Evolutionary conservation across 768 basidiomycete genomes (phyloP).

Genomic region (Auricularia sp.): DNA sequence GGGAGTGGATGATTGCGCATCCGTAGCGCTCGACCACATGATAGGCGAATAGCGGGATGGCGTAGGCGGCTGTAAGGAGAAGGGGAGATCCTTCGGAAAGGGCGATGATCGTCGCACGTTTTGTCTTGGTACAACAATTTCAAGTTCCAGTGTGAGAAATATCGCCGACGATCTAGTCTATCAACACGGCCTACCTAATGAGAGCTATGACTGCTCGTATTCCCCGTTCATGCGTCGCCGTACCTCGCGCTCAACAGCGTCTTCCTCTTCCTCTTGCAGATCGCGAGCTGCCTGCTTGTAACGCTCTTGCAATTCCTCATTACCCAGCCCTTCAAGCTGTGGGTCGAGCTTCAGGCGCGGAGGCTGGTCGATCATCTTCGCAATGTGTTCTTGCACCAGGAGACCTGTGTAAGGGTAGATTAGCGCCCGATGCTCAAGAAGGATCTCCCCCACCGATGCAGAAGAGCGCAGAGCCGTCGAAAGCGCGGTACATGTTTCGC

Average conservation of each 20-base stretch:
- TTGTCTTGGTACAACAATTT: too few relatives aligned
- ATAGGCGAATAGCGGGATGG: too few relatives aligned
- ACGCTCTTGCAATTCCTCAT: background rate
- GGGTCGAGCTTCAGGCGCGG: background rate
- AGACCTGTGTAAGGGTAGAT: background rate
- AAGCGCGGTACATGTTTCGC: background rate
- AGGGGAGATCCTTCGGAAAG: too few relatives aligned
- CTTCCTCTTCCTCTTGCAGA: background rate
- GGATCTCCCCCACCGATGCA: background rate
- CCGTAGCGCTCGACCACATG: too few relatives aligned
- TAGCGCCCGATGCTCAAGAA: background rate
- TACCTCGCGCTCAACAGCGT: background rate
- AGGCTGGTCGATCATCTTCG: background rate
- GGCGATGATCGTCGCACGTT: too few relatives aligned
- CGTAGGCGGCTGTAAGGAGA: too few relatives aligned
- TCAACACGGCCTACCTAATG: too few relatives aligned
- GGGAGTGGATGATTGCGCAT: too few relatives aligned
- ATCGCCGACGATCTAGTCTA: too few relatives aligned
- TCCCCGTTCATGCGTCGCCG: background rate
- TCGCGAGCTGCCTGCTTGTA: background rate
- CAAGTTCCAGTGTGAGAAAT: too few relatives aligned
- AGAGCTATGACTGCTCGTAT: too few relatives aligned
- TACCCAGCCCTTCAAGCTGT: background rate
- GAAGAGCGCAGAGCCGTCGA: background rate
- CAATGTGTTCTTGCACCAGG: background rate